These are phyloP conservation scores for Neocallimastix lanati DNA, from an alignment of 192 early-diverging fungal genomes.

Conservation along the genomic window DNA sequence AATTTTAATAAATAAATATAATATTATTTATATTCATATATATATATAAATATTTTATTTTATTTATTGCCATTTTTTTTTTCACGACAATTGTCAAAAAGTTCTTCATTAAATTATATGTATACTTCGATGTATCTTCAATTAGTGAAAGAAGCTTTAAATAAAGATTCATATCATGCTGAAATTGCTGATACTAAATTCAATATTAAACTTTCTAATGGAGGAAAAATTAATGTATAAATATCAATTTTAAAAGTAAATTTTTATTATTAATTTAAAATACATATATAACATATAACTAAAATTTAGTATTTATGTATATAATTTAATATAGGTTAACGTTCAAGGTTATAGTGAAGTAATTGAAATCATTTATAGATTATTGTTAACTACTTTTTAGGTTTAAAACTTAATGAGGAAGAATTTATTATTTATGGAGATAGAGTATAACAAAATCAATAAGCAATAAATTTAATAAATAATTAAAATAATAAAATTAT, in stretches of 20 bases:
- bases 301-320: too few species aligned
- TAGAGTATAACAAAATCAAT: too few species aligned
- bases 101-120: conserved; percentile 51
- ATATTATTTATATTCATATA: too few species aligned
- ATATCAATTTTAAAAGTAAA: too few species aligned
- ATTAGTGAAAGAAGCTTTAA: conserved; percentile 64
- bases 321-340: neutral
- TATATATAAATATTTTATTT: too few species aligned
- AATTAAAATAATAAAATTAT: too few species aligned
- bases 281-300: too few species aligned
- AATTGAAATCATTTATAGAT: neutral
- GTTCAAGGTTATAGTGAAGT: neutral
- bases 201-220: conserved; percentile 43
- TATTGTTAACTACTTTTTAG: neutral
- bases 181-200: conserved; percentile 72
- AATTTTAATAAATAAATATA: too few species aligned
- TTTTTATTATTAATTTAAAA: too few species aligned
- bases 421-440: neutral
- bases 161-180: conserved; percentile 78
- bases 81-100: conserved; percentile 60
- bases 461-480: too few species aligned
- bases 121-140: conserved; percentile 51
- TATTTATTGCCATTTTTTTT: too few species aligned
- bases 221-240: conserved; percentile 15
- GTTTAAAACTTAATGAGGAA: neutral